Evolutionary conservation across 2,329 filamentous ascomycete genomes (phyloP), one percentile per base, ranked within the genome.

Genomic region (Xylariaceae sp.): DNA sequence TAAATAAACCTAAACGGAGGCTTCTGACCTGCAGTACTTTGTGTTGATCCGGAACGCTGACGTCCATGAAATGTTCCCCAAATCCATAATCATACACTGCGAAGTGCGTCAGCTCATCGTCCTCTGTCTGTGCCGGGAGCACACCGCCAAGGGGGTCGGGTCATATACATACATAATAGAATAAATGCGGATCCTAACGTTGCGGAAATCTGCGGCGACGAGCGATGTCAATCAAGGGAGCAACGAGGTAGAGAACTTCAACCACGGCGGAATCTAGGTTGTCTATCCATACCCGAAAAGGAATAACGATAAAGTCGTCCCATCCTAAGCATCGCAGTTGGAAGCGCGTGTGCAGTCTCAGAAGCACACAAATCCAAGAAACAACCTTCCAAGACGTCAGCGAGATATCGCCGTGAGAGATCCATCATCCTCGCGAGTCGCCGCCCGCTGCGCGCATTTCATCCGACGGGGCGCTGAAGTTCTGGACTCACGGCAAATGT

Each of bases 301-400:
- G 45, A 1, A 70, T 49, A 16, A 72, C 66, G 39, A 71, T 71
- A 1, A 71, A 22, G 54, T 72, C 70, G 46, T 72, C 70, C 65
- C 63, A 70, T 16, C 70, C 70, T 4, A 68, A 49, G 18, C 65
- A 64, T 26, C 55, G 58, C 29, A 70, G 53, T 29, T 63, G 57
- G 21, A 63, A 57, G 13, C 70, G 65, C 6, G 66, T 63, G 34
- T 63, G 66, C 51, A 69, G 34, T 44, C 67, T 59, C 32, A 68
- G 46, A 22, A 32, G 30, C 5, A 68, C 66, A 44, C 65, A 68
- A 19, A 62, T 48, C 54, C 60, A 65, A 8, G 66, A 67, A 12
- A 68, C 42, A 10, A 61, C 22, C 67, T 68, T 13, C 13, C 30
- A 19, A 22, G 47, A 41, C 22, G 22, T 41, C 12, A 46, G 34